These are phyloP conservation scores for Aspergillus tamarii DNA, from an alignment of 2,329 filamentous ascomycete genomes.

Conservation along the genomic window DNA sequence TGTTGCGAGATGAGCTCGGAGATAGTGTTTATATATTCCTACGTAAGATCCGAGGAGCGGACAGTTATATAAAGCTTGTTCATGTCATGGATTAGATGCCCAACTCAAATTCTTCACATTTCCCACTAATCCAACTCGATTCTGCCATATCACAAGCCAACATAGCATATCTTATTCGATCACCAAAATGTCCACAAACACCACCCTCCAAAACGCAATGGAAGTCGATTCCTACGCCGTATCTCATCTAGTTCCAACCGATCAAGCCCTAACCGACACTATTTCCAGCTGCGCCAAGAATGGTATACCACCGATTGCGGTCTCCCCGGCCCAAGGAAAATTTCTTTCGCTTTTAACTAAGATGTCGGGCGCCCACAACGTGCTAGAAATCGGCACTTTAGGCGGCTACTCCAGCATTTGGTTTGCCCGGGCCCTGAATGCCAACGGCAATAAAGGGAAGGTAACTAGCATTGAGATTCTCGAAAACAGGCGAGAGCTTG, in stretches of 20 bases:
- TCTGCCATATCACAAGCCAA: neutral
- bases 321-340: neutral
- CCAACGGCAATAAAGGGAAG: neutral
- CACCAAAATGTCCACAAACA: neutral
- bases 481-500: neutral
- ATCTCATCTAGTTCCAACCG: neutral
- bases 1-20: neutral
- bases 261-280: neutral
- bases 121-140: neutral
- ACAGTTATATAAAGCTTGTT: neutral
- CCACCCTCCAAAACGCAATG: neutral
- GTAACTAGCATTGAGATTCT: neutral
- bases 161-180: neutral
- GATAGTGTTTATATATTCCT: neutral
- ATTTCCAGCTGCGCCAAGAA: neutral
- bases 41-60: neutral
- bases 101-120: neutral
- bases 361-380: neutral
- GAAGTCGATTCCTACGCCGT: neutral
- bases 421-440: neutral
- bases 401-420: neutral
- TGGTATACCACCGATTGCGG: neutral
- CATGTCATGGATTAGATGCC: neutral
- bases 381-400: neutral
- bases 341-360: neutral